Evolutionary conservation across 306 rosid species (phyloP).

Genomic region (Carpinus fangiana): DNA sequence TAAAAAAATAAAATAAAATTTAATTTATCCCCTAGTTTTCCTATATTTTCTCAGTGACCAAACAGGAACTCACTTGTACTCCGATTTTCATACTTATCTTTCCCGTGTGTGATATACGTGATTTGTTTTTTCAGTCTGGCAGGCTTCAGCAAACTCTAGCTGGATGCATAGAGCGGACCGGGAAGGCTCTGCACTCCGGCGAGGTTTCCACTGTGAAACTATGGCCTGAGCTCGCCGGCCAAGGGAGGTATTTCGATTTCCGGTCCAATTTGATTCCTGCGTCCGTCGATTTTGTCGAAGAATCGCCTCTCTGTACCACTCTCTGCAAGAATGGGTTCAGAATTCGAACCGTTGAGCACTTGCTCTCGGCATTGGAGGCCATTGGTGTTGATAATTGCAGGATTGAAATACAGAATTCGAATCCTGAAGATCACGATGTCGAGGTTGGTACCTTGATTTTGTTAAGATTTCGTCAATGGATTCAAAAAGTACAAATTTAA

Average conservation of each 20-base stretch:
- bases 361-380: constrained; percentile 91
- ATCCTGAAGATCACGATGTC: constrained; percentile 40
- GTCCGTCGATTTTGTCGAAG: constrained; percentile 51
- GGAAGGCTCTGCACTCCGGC: constrained; percentile 67
- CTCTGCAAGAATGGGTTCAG: constrained; percentile 62
- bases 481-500: neutral
- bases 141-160: constrained; percentile 82
- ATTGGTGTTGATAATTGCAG: constrained; percentile 87
- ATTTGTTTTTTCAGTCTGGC: constrained; percentile 51
- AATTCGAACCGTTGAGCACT: constrained; percentile 81
- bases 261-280: constrained; percentile 57
- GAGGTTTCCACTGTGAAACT: constrained; percentile 58
- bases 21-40: neutral
- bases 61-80: neutral
- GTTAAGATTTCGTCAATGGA: neutral
- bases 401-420: constrained; percentile 54
- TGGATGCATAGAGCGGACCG: constrained; percentile 61
- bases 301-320: constrained; percentile 78
- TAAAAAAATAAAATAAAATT: neutral
- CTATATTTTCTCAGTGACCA: constrained; percentile 14
- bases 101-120: neutral
- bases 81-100: neutral
- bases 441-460: constrained; percentile 51
- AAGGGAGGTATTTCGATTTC: constrained; percentile 74
- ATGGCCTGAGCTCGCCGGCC: constrained; percentile 69